Evolutionary conservation across 768 basidiomycete species (phyloP).

Genomic region (Sutorius australiensis): DNA sequence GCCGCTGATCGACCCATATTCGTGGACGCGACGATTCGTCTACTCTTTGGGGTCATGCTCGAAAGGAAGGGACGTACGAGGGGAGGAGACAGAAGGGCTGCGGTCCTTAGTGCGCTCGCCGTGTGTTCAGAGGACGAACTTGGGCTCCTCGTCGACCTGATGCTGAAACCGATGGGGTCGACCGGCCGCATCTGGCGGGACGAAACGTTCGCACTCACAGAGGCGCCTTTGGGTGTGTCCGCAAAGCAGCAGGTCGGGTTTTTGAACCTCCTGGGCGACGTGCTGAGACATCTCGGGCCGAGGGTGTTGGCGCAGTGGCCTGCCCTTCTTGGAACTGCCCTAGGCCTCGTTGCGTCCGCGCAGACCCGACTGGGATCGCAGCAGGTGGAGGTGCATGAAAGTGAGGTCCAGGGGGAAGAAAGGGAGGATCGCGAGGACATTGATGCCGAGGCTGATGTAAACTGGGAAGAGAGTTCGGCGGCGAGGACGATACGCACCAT

Average conservation of each 20-base stretch:
- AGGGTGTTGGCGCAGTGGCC: constrained; percentile 71
- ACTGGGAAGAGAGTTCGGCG: constrained; percentile 27
- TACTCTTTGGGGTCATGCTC: constrained; percentile 86
- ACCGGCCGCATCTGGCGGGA: constrained; percentile 25
- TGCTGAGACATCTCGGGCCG: constrained; percentile 77
- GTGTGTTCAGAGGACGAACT: constrained; percentile 75
- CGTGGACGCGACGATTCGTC: constrained; percentile 64
- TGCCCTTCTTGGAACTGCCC: constrained; percentile 60
- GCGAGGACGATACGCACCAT: constrained; percentile 54
- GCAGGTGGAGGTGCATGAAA: constrained; percentile 19
- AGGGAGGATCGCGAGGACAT: constrained; percentile 36
- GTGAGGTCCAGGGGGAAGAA: constrained; percentile 29
- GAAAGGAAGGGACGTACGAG: constrained; percentile 68
- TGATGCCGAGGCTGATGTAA: constrained; percentile 34
- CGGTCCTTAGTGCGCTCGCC: constrained; percentile 68
- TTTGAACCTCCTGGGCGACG: constrained; percentile 78
- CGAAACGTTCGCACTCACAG: constrained; percentile 26
- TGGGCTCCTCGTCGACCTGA: constrained; percentile 74
- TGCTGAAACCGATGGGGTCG: constrained; percentile 69
- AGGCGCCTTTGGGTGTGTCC: constrained; percentile 34
- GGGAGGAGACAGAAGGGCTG: constrained; percentile 64
- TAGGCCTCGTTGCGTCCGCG: constrained; percentile 62
- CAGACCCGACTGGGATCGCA: constrained; percentile 50
- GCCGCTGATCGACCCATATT: constrained; percentile 57
- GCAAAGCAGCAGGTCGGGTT: constrained; percentile 80